phyloP scores from a whole-genome alignment of 2,329 filamentous ascomycete species.

The Pseudogymnoascus sp. region DNA sequence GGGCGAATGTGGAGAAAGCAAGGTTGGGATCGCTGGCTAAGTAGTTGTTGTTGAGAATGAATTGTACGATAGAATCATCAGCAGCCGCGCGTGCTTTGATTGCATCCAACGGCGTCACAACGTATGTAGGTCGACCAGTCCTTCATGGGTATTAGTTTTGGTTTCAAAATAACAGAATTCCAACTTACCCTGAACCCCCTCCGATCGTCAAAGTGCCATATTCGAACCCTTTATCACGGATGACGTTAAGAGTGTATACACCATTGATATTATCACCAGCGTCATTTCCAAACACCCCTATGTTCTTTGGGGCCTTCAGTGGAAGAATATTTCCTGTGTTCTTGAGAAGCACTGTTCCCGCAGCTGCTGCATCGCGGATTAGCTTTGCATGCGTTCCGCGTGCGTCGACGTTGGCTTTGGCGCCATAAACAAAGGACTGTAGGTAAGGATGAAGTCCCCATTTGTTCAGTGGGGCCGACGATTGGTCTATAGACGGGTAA shows the following conservation, averaged over 20 bases:
- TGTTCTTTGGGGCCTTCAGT: conserved; percentile 37
- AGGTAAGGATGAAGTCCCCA: not conserved
- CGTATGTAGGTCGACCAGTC: conserved; percentile 50
- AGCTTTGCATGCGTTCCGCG: conserved; percentile 46
- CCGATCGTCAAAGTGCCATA: conserved; percentile 18
- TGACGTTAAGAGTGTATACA: conserved; percentile 11
- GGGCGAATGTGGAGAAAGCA: conserved; percentile 10
- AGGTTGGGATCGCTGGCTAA: conserved; percentile 2
- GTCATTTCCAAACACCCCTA: conserved; percentile 43
- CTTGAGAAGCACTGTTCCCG: conserved; percentile 58
- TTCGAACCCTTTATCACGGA: conserved; percentile 9
- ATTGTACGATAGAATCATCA: conserved; percentile 14
- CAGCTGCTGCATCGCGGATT: conserved; percentile 50
- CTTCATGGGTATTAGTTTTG: conserved; percentile 14
- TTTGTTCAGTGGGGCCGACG: conserved; percentile 31
- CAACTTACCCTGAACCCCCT: conserved; percentile 17
- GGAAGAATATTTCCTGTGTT: conserved; percentile 43
- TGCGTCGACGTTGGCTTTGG: conserved; percentile 39
- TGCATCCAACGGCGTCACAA: conserved; percentile 52
- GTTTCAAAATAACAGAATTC: not conserved
- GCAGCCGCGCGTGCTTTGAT: conserved; percentile 30
- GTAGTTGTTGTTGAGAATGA: conserved; percentile 13
- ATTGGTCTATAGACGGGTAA: conserved; percentile 35
- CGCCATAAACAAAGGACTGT: conserved; percentile 13
- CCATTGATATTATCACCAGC: conserved; percentile 34